Evolutionary conservation across 495 filamentous ascomycete genomes (phyloP).

Genomic region (Trichoderma gamsii): DNA sequence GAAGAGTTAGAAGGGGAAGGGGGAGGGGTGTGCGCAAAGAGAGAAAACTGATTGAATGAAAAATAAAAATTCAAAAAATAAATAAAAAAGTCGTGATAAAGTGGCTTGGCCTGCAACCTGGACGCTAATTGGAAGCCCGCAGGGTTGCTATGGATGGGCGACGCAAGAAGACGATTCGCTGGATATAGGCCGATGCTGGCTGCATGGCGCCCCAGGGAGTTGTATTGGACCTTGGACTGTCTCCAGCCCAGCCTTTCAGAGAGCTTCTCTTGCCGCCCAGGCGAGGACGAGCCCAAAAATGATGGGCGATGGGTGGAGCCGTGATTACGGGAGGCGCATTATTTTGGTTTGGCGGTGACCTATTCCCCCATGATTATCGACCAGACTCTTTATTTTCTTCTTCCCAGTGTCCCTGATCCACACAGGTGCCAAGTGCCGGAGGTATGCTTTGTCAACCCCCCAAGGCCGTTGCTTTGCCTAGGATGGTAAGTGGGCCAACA

Average conservation of each 20-base stretch:
- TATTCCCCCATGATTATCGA: neutral
- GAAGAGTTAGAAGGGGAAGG: neutral
- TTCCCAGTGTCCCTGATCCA: neutral
- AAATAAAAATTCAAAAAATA: neutral
- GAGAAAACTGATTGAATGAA: neutral
- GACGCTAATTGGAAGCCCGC: slow-evolving; percentile 13
- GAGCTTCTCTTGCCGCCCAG: slow-evolving; percentile 39
- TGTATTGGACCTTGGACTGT: slow-evolving; percentile 14
- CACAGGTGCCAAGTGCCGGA: neutral
- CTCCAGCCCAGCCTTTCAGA: slow-evolving; percentile 26
- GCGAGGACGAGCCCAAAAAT: neutral
- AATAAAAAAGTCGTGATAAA: neutral
- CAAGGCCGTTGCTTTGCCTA: neutral
- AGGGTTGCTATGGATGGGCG: slow-evolving; percentile 3
- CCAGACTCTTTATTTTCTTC: neutral
- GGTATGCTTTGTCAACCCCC: neutral
- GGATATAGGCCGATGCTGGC: slow-evolving; percentile 8
- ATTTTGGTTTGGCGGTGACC: slow-evolving; percentile 9
- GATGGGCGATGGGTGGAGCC: slow-evolving; percentile 5
- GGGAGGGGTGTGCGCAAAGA: neutral
- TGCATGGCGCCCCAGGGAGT: slow-evolving; percentile 15
- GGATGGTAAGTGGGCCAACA: neutral
- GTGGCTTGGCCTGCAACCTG: neutral
- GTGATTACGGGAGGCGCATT: neutral
- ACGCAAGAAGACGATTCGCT: neutral